Evolutionary conservation across 2,329 filamentous ascomycete species (phyloP).

Genomic region (Metarhizium rileyi): DNA sequence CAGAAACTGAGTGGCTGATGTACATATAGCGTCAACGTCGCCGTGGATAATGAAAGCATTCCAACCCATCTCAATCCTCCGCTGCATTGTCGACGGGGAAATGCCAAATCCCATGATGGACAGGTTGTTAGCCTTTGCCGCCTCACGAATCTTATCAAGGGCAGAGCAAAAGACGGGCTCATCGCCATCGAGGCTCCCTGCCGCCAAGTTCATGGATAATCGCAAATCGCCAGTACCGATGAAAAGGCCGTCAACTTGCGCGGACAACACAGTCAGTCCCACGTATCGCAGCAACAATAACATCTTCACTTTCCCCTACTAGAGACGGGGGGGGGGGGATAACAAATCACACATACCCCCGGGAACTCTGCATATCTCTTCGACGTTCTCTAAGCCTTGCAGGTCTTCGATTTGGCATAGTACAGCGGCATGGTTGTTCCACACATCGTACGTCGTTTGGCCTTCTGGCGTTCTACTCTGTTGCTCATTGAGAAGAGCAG

Average conservation of each 20-base stretch:
- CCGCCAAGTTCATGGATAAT: conserved; percentile 2
- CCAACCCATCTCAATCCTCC: conserved; percentile 4
- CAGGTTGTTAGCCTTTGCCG: background rate
- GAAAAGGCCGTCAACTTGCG: conserved; percentile 5
- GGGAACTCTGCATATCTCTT: conserved; percentile 4
- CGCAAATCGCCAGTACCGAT: conserved; percentile 4
- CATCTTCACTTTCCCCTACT: background rate
- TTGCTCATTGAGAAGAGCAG: conserved; percentile 1
- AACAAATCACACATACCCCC: background rate
- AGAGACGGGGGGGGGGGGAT: background rate
- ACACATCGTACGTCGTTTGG: conserved; percentile 1
- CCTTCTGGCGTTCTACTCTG: conserved; percentile 1
- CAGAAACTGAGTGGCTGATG: conserved; percentile 1
- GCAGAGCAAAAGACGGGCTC: conserved; percentile 3
- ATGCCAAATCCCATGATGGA: conserved; percentile 5
- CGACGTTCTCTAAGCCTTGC: conserved; percentile 3
- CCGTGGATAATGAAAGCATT: conserved; percentile 4
- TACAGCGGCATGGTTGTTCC: conserved; percentile 2
- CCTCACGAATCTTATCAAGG: background rate
- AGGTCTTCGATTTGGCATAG: conserved; percentile 4
- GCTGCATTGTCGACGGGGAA: background rate
- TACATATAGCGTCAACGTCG: conserved; percentile 4
- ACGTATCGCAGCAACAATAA: background rate
- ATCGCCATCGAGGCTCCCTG: conserved; percentile 2
- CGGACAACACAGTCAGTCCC: background rate